Conservation (phyloP, 306 rosid genomes). For the Fagus sylvatica region DNA sequence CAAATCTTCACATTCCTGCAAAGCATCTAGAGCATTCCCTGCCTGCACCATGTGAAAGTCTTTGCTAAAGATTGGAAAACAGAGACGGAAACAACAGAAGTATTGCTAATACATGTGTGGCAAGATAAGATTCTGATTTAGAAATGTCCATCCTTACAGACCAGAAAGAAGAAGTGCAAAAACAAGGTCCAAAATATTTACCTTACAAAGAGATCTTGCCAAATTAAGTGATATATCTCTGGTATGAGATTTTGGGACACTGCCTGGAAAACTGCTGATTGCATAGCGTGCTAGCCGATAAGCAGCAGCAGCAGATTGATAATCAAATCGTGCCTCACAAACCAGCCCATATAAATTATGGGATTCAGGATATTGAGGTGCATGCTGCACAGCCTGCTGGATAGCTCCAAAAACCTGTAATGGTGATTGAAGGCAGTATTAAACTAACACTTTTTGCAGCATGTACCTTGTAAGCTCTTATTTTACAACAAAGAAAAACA, state of each 20-base stretch:
- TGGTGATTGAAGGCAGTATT: slow-evolving; percentile 19
- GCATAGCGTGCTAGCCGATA: slow-evolving; percentile 76
- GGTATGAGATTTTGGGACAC: slow-evolving; percentile 45
- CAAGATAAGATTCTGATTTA: neutral
- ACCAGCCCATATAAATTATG: slow-evolving; percentile 84
- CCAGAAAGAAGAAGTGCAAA: slow-evolving; percentile 10
- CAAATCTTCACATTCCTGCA: slow-evolving; percentile 79
- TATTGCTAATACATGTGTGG: neutral
- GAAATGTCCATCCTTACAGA: neutral
- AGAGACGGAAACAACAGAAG: neutral
- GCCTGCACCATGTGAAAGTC: slow-evolving; percentile 52
- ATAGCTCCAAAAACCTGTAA: slow-evolving; percentile 86
- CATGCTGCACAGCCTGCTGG: slow-evolving; percentile 82
- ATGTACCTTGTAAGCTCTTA: neutral
- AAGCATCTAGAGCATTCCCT: slow-evolving; percentile 74
- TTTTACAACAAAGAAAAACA: slow-evolving; percentile 25
- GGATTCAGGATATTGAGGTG: slow-evolving; percentile 85
- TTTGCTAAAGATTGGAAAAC: slow-evolving; percentile 12
- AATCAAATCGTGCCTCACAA: slow-evolving; percentile 77
- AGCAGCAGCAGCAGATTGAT: slow-evolving; percentile 65
- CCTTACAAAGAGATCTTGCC: slow-evolving; percentile 78
- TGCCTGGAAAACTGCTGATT: slow-evolving; percentile 34
- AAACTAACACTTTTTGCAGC: neutral
- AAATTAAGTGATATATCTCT: slow-evolving; percentile 74
- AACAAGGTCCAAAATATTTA: slow-evolving; percentile 27